A percentile compares a stretch with the other conserved stretches of the same genome.
phyloP scores from a whole-genome alignment of 768 basidiomycete genomes.

The Amanita phalloides region DNA sequence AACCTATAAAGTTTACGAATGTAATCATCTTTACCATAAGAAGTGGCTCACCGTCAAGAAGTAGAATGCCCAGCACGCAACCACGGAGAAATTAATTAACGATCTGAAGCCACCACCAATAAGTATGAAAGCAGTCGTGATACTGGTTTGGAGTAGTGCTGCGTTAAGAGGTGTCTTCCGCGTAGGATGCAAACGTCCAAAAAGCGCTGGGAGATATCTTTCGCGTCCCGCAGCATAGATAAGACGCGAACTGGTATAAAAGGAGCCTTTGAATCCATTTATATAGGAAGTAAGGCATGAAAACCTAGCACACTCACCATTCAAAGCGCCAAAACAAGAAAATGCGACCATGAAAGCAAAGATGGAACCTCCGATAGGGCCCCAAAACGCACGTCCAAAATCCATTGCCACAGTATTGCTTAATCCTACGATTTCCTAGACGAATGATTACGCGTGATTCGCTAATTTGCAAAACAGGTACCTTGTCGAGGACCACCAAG shows the following conservation, averaged over 20 bases:
- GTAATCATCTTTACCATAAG: not conserved
- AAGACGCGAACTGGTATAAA: conserved; percentile 72
- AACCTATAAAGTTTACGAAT: conserved; percentile 35
- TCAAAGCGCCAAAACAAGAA: conserved; percentile 92
- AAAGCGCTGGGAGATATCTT: conserved; percentile 75
- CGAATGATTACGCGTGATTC: not conserved
- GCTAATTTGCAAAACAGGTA: conserved; percentile 12
- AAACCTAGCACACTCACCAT: conserved; percentile 36
- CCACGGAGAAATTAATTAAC: conserved; percentile 82
- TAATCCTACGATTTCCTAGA: conserved; percentile 49
- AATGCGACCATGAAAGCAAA: conserved; percentile 91
- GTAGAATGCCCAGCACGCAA: conserved; percentile 82
- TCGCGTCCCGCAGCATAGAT: conserved; percentile 87
- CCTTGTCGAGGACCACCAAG: conserved; percentile 87
- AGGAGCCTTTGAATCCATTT: conserved; percentile 34
- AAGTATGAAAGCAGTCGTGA: conserved; percentile 72
- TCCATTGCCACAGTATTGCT: conserved; percentile 89
- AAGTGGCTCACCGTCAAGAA: conserved; percentile 57
- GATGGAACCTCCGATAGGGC: conserved; percentile 73
- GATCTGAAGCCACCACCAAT: conserved; percentile 86
- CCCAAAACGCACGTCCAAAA: conserved; percentile 82
- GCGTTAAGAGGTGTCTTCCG: conserved; percentile 87
- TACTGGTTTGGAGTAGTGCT: conserved; percentile 60
- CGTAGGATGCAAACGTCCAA: conserved; percentile 64
- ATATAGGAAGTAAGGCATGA: conserved; percentile 1